phyloP scores from a whole-genome alignment of 495 filamentous ascomycete genomes.

The Talaromyces proteolyticus region DNA sequence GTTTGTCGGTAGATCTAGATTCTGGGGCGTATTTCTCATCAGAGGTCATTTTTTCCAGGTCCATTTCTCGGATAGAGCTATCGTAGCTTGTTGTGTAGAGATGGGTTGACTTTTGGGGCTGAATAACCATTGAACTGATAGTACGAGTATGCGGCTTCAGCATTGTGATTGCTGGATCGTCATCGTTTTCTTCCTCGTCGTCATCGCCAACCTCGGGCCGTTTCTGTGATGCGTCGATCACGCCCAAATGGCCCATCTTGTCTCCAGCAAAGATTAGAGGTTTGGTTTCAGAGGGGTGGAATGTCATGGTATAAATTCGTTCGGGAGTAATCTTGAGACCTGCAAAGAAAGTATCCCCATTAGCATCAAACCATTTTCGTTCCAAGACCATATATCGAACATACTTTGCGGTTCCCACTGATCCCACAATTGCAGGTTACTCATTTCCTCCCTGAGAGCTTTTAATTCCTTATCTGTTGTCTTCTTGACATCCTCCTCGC shows the following conservation, averaged over 20 bases:
- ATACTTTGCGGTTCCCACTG: slow-evolving; percentile 71
- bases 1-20: slow-evolving; percentile 61
- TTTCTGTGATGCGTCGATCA: slow-evolving; percentile 85
- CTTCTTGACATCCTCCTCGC: slow-evolving; percentile 70
- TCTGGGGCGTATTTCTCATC: slow-evolving; percentile 72
- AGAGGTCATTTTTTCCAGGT: slow-evolving; percentile 71
- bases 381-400: slow-evolving; percentile 10
- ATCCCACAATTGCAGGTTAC: slow-evolving; percentile 71
- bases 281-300: slow-evolving; percentile 83
- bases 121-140: slow-evolving; percentile 76
- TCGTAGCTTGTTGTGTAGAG: slow-evolving; percentile 92
- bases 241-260: slow-evolving; percentile 86
- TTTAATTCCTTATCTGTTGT: slow-evolving; percentile 75
- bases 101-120: slow-evolving; percentile 56
- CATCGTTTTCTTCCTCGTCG: slow-evolving; percentile 55
- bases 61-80: slow-evolving; percentile 82
- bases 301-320: slow-evolving; percentile 78
- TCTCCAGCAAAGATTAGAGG: slow-evolving; percentile 92
- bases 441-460: slow-evolving; percentile 75
- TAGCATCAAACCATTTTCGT: neutral
- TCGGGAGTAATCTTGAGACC: slow-evolving; percentile 93
- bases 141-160: slow-evolving; percentile 89
- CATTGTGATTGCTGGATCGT: slow-evolving; percentile 66
- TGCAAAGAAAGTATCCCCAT: slow-evolving; percentile 22
- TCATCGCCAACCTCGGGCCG: slow-evolving; percentile 28